phyloP scores from a whole-genome alignment of 2,329 filamentous ascomycete genomes.

The Penicillium sp. region DNA sequence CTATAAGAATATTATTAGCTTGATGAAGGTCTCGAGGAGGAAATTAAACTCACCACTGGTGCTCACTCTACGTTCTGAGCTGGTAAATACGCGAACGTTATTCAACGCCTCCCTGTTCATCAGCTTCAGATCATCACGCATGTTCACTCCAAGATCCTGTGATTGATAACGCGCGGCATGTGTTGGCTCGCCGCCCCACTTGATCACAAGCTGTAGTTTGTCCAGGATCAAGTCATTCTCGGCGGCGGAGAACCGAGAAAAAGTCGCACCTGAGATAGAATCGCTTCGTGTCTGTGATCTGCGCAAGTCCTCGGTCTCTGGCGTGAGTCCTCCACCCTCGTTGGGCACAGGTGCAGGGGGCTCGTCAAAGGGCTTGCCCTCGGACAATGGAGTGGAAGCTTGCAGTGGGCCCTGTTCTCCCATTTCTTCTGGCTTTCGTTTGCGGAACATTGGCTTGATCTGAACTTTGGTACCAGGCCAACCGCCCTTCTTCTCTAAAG shows the following conservation, averaged over 20 bases:
- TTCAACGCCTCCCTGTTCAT: slow-evolving; percentile 88
- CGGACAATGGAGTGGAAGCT: slow-evolving; percentile 9
- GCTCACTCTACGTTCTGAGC: slow-evolving; percentile 85
- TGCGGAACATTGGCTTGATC: slow-evolving; percentile 98
- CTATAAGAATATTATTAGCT: slow-evolving; percentile 32
- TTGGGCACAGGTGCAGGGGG: slow-evolving; percentile 16
- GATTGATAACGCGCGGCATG: slow-evolving; percentile 94
- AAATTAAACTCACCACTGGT: slow-evolving; percentile 54
- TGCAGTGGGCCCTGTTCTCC: slow-evolving; percentile 21
- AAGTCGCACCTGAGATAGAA: slow-evolving; percentile 78
- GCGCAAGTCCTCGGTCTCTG: slow-evolving; percentile 31
- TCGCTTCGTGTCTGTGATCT: slow-evolving; percentile 59
- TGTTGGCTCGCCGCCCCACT: slow-evolving; percentile 97
- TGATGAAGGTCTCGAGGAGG: not conserved
- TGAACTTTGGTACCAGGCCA: slow-evolving; percentile 97
- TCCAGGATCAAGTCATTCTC: slow-evolving; percentile 90
- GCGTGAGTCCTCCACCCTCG: slow-evolving; percentile 15
- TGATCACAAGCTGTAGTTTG: slow-evolving; percentile 94
- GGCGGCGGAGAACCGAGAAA: slow-evolving; percentile 85
- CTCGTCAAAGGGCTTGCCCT: slow-evolving; percentile 16
- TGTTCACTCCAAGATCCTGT: slow-evolving; percentile 87
- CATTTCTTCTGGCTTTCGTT: slow-evolving; percentile 61
- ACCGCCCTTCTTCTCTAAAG: slow-evolving; percentile 80
- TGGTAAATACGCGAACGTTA: slow-evolving; percentile 90
- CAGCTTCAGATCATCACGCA: slow-evolving; percentile 86